Conservation (phyloP, 106 monocot genomes). For the Acorus gramineus region DNA sequence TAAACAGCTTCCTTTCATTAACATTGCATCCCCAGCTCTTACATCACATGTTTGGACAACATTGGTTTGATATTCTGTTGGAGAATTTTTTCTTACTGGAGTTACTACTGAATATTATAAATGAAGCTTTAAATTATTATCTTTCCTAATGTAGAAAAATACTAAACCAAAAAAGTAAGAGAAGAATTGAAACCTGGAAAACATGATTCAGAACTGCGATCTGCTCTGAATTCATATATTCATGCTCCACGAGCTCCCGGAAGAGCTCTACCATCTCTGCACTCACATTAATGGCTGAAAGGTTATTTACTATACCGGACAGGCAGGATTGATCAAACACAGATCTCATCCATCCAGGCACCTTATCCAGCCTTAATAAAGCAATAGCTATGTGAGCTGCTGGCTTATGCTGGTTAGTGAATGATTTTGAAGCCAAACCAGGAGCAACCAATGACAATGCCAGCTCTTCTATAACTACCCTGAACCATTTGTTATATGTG, state of each 20-base stretch:
- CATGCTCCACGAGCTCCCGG: slow-evolving; percentile 33
- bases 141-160: not conserved
- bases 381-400: slow-evolving; percentile 53
- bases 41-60: too few species aligned
- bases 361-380: slow-evolving; percentile 35
- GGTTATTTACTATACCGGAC: slow-evolving; percentile 51
- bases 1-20: too few species aligned
- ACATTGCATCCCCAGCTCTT: too few species aligned
- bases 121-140: too few species aligned
- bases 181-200: slow-evolving; percentile 52
- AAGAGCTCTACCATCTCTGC: slow-evolving; percentile 73
- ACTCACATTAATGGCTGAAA: slow-evolving; percentile 59
- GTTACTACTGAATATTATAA: too few species aligned
- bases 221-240: slow-evolving; percentile 53
- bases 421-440: slow-evolving; percentile 48
- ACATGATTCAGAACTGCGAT: slow-evolving; percentile 37
- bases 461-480: slow-evolving; percentile 71
- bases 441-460: slow-evolving; percentile 47
- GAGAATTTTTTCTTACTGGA: too few species aligned
- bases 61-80: too few species aligned
- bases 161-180: not conserved
- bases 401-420: slow-evolving; percentile 60
- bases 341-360: slow-evolving; percentile 47
- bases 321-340: slow-evolving; percentile 43
- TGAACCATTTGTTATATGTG: slow-evolving; percentile 52